Evolutionary conservation across 1,139 yeast species (phyloP).

Genomic region (Saccharomyces hybrid): DNA sequence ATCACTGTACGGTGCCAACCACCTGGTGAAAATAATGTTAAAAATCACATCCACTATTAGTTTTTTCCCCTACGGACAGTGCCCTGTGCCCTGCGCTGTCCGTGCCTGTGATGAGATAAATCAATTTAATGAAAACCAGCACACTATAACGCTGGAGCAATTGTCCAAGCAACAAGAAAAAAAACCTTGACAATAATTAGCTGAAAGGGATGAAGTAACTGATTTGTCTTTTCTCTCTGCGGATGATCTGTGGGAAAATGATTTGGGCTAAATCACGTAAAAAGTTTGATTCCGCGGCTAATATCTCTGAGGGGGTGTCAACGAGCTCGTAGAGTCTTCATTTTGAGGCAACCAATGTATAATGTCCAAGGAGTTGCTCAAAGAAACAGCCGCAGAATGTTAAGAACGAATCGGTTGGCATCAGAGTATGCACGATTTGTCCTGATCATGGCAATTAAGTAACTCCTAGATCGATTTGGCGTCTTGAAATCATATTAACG

Average conservation of each 20-base stretch:
- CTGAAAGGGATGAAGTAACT: neutral
- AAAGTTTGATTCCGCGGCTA: neutral
- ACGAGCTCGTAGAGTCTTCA: neutral
- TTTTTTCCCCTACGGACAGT: neutral
- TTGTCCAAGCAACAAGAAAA: neutral
- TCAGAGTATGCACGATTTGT: neutral
- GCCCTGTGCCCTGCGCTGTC: neutral
- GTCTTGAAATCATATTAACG: neutral
- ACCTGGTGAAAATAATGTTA: neutral
- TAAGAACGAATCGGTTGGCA: neutral
- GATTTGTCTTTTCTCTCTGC: neutral
- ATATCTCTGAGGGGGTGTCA: neutral
- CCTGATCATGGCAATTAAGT: neutral
- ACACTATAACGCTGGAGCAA: neutral
- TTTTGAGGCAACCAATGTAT: neutral
- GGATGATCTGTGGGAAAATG: neutral
- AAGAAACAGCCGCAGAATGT: neutral
- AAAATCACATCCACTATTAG: neutral
- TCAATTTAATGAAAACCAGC: neutral
- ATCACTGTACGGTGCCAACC: too few relatives aligned
- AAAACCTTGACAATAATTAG: neutral
- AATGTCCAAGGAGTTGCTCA: neutral
- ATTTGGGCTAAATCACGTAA: neutral
- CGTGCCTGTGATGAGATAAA: neutral
- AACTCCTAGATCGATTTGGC: neutral